These are phyloP conservation scores for Chenopodium berlandieri DNA, from an alignment of 148 eudicot species.

Conservation along the genomic window DNA sequence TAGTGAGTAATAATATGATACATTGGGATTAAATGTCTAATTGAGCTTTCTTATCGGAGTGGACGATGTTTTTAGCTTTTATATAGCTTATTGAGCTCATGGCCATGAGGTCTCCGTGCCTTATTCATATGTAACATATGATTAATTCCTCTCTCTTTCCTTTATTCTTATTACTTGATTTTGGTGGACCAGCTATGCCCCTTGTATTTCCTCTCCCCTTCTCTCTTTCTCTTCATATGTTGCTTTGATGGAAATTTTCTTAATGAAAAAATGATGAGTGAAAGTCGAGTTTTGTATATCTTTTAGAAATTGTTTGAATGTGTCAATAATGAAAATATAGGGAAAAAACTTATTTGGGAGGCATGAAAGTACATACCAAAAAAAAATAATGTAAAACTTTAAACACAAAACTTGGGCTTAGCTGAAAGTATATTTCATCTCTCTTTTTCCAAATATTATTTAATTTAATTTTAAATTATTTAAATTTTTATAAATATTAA, in stretches of 20 bases:
- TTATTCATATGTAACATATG: not conserved
- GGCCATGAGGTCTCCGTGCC: not conserved
- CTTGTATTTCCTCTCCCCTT: not conserved
- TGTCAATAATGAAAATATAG: too few species aligned
- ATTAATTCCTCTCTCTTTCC: too few species aligned
- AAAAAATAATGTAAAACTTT: too few species aligned
- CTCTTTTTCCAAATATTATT: too few species aligned
- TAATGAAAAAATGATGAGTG: too few species aligned
- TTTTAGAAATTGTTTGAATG: too few species aligned
- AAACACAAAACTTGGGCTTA: too few species aligned
- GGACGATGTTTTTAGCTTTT: not conserved
- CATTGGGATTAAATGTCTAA: not conserved
- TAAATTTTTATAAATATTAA: too few species aligned
- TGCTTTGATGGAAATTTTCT: not conserved
- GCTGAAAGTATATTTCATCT: not conserved
- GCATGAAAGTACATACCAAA: not conserved
- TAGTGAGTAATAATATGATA: not conserved
- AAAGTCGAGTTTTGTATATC: not conserved
- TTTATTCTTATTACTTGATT: too few species aligned
- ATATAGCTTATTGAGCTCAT: not conserved
- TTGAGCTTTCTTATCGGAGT: not conserved
- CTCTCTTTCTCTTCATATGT: not conserved
- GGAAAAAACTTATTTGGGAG: not conserved
- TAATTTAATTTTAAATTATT: too few species aligned
- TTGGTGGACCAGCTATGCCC: not conserved